A percentile compares a stretch with the other conserved stretches of the same genome.
Conservation (phyloP, 2,329 filamentous ascomycete genomes). For the Diaporthe citriasiana region DNA sequence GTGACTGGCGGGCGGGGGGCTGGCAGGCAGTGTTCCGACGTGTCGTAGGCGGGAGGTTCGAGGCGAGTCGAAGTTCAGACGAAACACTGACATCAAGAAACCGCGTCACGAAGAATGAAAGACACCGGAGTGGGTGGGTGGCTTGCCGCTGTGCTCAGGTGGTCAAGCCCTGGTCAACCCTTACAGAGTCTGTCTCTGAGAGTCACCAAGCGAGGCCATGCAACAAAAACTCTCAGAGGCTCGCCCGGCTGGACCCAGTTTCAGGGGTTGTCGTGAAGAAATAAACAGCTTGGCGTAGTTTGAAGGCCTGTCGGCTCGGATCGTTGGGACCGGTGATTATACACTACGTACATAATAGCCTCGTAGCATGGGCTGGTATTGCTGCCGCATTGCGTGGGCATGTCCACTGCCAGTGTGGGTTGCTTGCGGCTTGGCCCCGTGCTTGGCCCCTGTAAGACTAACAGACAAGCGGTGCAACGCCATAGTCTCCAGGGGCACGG, state of each 20-base stretch:
- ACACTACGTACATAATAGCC: conserved; percentile 25
- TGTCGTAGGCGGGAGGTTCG: conserved; percentile 8
- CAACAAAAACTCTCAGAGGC: background rate
- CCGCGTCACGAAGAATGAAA: conserved; percentile 12
- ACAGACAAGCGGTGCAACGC: conserved; percentile 30
- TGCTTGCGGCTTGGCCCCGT: conserved; percentile 31
- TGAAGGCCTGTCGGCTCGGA: conserved; percentile 23
- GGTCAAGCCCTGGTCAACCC: conserved; percentile 14
- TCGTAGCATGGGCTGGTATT: conserved; percentile 14
- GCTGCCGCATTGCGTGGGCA: conserved; percentile 27
- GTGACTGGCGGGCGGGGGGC: conserved; percentile 1
- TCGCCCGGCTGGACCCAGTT: conserved; percentile 14
- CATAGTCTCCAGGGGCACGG: conserved; percentile 20
- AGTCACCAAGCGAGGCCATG: conserved; percentile 17
- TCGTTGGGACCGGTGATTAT: conserved; percentile 22
- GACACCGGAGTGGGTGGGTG: background rate
- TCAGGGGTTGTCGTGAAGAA: conserved; percentile 34
- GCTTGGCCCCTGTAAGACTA: conserved; percentile 21
- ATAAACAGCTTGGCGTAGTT: conserved; percentile 32
- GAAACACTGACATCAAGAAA: conserved; percentile 8
- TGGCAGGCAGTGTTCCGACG: conserved; percentile 25
- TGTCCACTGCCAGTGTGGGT: conserved; percentile 3
- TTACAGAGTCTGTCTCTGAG: conserved; percentile 1
- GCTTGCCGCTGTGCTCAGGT: conserved; percentile 10
- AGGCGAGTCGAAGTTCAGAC: conserved; percentile 25